A percentile compares a stretch with the other conserved stretches of the same genome.
Conservation (phyloP, 352 stramenopile species). For the Phytopythium boreale region DNA sequence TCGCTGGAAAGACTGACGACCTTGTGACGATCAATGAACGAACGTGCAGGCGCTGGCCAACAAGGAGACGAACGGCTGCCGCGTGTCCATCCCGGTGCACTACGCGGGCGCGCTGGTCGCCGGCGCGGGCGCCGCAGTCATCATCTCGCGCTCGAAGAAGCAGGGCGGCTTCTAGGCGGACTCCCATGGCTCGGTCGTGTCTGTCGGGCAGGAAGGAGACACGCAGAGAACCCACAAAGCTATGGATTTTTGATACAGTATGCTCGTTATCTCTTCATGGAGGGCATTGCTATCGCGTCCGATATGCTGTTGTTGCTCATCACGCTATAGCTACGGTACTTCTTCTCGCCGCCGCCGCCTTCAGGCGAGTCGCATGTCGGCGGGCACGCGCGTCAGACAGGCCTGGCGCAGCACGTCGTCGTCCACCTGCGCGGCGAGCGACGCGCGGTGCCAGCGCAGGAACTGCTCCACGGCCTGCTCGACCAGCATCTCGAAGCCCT, state of each 20-base stretch:
- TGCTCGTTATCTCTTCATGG: too few relatives aligned
- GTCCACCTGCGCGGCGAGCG: slow-evolving; percentile 34
- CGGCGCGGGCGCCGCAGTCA: slow-evolving; percentile 31
- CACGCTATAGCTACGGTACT: too few relatives aligned
- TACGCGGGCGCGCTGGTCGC: slow-evolving; percentile 60
- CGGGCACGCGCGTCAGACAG: slow-evolving; percentile 50
- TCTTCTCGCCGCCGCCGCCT: background rate
- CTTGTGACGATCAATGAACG: slow-evolving; percentile 9
- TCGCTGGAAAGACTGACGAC: too few relatives aligned
- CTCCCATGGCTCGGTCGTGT: too few relatives aligned
- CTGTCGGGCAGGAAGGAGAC: too few relatives aligned
- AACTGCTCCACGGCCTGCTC: slow-evolving; percentile 98
- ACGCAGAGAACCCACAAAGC: too few relatives aligned
- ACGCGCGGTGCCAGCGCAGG: slow-evolving; percentile 88
- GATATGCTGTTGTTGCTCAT: too few relatives aligned
- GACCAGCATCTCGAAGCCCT: slow-evolving; percentile 98
- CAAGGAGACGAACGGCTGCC: slow-evolving; percentile 74
- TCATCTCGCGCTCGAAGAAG: slow-evolving; percentile 45
- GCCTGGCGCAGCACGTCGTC: slow-evolving; percentile 57
- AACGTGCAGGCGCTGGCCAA: slow-evolving; percentile 55
- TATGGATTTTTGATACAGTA: too few relatives aligned
- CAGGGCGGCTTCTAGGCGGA: slow-evolving; percentile 7
- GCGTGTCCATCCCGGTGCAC: slow-evolving; percentile 71
- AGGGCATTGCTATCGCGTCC: too few relatives aligned
- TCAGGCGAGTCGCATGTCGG: slow-evolving; percentile 44